Conservation (phyloP, 2,329 filamentous ascomycete genomes). For the Xylaria sp. region DNA sequence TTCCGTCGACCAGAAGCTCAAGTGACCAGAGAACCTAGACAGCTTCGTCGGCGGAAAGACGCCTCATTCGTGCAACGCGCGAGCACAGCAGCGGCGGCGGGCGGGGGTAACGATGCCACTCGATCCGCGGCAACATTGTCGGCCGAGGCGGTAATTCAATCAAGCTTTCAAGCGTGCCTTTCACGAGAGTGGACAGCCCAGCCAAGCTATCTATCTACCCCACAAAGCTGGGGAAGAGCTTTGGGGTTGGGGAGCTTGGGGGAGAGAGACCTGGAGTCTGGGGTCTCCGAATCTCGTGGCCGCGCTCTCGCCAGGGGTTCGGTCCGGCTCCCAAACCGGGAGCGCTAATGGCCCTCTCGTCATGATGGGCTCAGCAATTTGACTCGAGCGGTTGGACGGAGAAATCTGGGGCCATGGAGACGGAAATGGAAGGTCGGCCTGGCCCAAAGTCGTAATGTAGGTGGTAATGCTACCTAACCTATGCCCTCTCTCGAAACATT, state of each 20-base stretch:
- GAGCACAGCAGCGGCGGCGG: background rate
- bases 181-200: background rate
- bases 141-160: slow-evolving; percentile 5
- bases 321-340: background rate
- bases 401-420: slow-evolving; percentile 13
- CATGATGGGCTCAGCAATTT: background rate
- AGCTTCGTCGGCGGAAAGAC: slow-evolving; percentile 2
- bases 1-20: background rate
- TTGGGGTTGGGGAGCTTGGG: background rate
- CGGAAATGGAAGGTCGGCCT: slow-evolving; percentile 30
- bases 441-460: slow-evolving; percentile 12
- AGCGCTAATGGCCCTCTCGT: background rate
- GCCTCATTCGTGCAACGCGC: slow-evolving; percentile 25
- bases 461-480: slow-evolving; percentile 12
- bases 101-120: background rate
- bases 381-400: slow-evolving; percentile 30
- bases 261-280: background rate
- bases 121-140: slow-evolving; percentile 9
- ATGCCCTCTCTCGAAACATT: background rate
- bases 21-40: slow-evolving; percentile 4
- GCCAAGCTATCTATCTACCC: background rate
- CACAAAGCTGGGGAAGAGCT: background rate
- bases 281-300: background rate
- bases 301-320: background rate
- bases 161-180: slow-evolving; percentile 6